phyloP scores from a whole-genome alignment of 106 monocot species.

The Acanthochlamys bracteata region DNA sequence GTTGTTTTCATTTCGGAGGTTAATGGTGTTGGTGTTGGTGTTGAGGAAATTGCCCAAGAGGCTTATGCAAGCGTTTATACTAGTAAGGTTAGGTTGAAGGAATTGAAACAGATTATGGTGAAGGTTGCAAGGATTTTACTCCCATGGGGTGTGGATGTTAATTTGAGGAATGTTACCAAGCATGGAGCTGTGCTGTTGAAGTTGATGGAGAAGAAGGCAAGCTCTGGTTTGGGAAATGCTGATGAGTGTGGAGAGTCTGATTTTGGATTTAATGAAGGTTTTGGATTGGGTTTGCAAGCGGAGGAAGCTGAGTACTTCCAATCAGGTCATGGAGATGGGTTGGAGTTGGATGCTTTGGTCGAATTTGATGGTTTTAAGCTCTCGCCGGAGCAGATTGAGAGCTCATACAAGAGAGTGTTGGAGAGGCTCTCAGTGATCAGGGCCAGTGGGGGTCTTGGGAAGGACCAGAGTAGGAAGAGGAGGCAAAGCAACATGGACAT shows the following conservation, averaged over 20 bases:
- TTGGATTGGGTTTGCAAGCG: background rate
- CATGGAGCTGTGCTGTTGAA: conserved; percentile 47
- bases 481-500: conserved; percentile 18
- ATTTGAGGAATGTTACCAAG: conserved; percentile 40
- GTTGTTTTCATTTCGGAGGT: conserved; percentile 31
- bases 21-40: conserved; percentile 20
- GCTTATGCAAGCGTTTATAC: conserved; percentile 34
- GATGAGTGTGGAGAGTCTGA: background rate
- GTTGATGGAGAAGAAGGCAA: conserved; percentile 59
- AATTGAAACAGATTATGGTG: conserved; percentile 38
- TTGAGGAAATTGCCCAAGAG: conserved; percentile 53
- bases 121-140: conserved; percentile 41
- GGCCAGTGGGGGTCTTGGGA: conserved; percentile 12
- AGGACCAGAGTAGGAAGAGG: conserved; percentile 22
- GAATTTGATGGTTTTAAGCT: conserved; percentile 20
- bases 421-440: conserved; percentile 17
- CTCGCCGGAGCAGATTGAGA: conserved; percentile 29
- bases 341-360: background rate
- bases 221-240: conserved; percentile 3
- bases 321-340: background rate
- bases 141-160: conserved; percentile 69
- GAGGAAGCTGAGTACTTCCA: conserved; percentile 40
- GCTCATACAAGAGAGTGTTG: conserved; percentile 29
- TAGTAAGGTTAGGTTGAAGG: conserved; percentile 33
- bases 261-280: conserved; percentile 12